phyloP scores from a whole-genome alignment of 768 basidiomycete genomes.

The Tricholoma matsutake region DNA sequence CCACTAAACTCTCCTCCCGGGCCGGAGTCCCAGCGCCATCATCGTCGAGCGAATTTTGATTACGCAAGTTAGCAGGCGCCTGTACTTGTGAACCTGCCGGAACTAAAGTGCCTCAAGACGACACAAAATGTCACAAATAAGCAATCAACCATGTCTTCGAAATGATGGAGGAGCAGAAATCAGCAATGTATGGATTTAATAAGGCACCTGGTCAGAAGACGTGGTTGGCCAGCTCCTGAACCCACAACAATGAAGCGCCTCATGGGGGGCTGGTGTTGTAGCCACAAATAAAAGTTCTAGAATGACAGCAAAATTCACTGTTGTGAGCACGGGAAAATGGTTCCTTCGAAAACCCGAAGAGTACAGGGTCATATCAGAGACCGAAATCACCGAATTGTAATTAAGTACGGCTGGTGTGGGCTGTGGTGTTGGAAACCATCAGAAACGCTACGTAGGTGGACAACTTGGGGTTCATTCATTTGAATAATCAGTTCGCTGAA shows the following conservation, averaged over 20 bases:
- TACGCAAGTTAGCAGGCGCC: too few relatives aligned
- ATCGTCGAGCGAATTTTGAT: too few relatives aligned
- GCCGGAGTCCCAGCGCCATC: too few relatives aligned
- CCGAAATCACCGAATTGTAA: too few relatives aligned
- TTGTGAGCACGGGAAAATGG: not conserved
- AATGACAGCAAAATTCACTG: too few relatives aligned
- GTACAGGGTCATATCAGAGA: not conserved
- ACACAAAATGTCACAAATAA: not conserved
- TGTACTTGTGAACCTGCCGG: not conserved
- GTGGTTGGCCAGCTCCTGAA: not conserved
- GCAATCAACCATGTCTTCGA: not conserved
- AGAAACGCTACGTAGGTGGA: too few relatives aligned
- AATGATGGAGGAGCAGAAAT: not conserved
- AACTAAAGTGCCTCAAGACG: not conserved
- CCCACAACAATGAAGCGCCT: not conserved
- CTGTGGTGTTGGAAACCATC: too few relatives aligned
- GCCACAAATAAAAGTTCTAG: too few relatives aligned
- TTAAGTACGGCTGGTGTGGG: too few relatives aligned
- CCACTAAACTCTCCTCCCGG: not conserved
- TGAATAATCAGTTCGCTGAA: too few relatives aligned
- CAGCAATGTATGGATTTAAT: not conserved
- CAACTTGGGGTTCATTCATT: too few relatives aligned
- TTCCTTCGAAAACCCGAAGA: not conserved
- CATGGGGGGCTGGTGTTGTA: not conserved
- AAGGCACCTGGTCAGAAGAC: not conserved